Conservation (phyloP, 352 stramenopile genomes). For the Phytopythium helicoides region DNA sequence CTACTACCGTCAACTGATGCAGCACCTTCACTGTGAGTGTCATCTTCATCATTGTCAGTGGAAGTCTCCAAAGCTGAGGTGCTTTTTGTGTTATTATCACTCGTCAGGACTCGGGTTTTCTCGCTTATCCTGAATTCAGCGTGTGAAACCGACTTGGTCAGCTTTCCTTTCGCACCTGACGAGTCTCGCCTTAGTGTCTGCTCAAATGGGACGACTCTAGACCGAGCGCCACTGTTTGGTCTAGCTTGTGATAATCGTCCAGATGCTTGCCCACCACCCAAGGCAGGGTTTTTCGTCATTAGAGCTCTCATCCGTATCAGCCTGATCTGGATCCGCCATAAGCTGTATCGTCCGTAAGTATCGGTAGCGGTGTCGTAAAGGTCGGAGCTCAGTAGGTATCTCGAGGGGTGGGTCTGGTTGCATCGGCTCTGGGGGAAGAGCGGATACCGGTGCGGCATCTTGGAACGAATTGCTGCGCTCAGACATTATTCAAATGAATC, state of each 20-base stretch:
- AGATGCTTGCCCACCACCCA: not conserved
- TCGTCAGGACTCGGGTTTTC: not conserved
- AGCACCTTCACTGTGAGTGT: no score
- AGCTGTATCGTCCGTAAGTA: conserved; percentile 72
- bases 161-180: not conserved
- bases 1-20: no score
- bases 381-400: conserved; percentile 54
- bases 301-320: not conserved
- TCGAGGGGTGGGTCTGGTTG: conserved; percentile 46
- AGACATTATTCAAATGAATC: not conserved
- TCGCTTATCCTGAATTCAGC: not conserved
- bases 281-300: no score
- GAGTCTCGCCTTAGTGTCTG: conserved; percentile 9
- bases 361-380: conserved; percentile 33
- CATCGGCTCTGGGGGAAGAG: conserved; percentile 36
- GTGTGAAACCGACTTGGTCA: conserved; percentile 3
- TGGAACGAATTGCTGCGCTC: conserved; percentile 58
- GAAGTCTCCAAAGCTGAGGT: not conserved
- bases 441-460: conserved; percentile 27
- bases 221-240: not conserved
- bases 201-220: conserved; percentile 7
- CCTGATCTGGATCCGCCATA: conserved; percentile 19
- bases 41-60: not conserved
- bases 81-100: not conserved
- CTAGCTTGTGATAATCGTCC: not conserved